Evolutionary conservation across 305 asterid genomes (phyloP).

Genomic region (Solanum chacoense): DNA sequence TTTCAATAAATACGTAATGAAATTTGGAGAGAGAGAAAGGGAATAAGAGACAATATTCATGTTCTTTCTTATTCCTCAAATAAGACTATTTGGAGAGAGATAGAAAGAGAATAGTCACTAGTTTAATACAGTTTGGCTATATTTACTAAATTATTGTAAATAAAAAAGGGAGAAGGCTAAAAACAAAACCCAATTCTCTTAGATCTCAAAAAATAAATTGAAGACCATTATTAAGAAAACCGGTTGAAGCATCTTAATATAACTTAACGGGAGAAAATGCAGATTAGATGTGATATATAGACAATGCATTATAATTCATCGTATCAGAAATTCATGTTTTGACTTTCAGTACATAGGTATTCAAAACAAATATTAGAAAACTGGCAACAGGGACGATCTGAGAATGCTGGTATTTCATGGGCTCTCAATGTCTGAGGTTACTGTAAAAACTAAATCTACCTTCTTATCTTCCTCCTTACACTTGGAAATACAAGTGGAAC

Average conservation of each 20-base stretch:
- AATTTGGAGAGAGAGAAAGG: too few species aligned
- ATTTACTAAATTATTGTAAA: neutral
- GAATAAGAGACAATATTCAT: neutral
- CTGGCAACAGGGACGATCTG: neutral
- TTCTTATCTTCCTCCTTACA: slow-evolving; percentile 28
- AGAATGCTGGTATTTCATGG: neutral
- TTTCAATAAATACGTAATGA: neutral
- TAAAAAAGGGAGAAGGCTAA: neutral
- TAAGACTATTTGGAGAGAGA: neutral
- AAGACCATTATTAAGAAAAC: neutral
- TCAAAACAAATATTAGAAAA: slow-evolving; percentile 3
- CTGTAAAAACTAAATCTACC: neutral
- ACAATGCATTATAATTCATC: neutral
- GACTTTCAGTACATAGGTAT: neutral
- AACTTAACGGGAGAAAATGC: neutral
- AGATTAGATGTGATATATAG: neutral
- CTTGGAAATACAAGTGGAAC: slow-evolving; percentile 49
- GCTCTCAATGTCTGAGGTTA: neutral
- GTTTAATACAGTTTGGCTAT: neutral
- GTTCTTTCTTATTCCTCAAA: neutral
- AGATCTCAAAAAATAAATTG: neutral
- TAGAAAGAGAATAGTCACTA: neutral
- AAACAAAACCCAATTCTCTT: neutral
- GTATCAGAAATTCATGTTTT: neutral
- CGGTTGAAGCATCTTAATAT: neutral